Percentiles rank a stretch among this genome's conserved stretches.
These are phyloP conservation scores for Tetradesmus obliquus DNA, from an alignment of 139 green algal species.

Conservation along the genomic window DNA sequence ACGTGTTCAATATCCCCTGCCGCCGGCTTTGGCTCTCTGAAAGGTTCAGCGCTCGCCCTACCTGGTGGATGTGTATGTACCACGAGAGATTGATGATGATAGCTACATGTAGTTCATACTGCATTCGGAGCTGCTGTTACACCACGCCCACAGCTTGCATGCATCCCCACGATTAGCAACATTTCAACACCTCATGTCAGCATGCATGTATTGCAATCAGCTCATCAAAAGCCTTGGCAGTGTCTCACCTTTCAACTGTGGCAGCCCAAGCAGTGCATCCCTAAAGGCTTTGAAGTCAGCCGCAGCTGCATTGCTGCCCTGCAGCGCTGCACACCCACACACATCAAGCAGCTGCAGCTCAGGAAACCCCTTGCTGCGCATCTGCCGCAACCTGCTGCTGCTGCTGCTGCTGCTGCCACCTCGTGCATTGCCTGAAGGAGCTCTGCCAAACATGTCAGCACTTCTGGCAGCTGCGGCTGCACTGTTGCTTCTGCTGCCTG, in stretches of 20 bases:
- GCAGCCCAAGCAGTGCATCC: not conserved
- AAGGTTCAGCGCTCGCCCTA: too few relatives aligned
- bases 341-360: slow-evolving; percentile 18
- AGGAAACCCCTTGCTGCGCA: not conserved
- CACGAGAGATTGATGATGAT: too few relatives aligned
- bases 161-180: too few relatives aligned
- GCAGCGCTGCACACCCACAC: slow-evolving; percentile 1
- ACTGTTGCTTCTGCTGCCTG: not conserved
- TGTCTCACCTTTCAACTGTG: slow-evolving; percentile 7
- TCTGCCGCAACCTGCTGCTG: not conserved
- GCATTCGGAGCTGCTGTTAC: too few relatives aligned
- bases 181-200: too few relatives aligned
- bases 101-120: too few relatives aligned
- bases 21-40: too few relatives aligned
- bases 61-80: too few relatives aligned
- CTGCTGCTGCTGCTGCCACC: not conserved
- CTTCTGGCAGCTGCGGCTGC: not conserved
- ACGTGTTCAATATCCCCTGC: too few relatives aligned
- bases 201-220: too few relatives aligned
- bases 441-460: not conserved
- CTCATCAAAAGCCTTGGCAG: too few relatives aligned
- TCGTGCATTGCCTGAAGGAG: not conserved
- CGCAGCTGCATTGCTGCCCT: not conserved
- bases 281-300: not conserved
- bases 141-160: too few relatives aligned